phyloP scores from a whole-genome alignment of 2,329 filamentous ascomycete species.

The Colletotrichum shisoi region DNA sequence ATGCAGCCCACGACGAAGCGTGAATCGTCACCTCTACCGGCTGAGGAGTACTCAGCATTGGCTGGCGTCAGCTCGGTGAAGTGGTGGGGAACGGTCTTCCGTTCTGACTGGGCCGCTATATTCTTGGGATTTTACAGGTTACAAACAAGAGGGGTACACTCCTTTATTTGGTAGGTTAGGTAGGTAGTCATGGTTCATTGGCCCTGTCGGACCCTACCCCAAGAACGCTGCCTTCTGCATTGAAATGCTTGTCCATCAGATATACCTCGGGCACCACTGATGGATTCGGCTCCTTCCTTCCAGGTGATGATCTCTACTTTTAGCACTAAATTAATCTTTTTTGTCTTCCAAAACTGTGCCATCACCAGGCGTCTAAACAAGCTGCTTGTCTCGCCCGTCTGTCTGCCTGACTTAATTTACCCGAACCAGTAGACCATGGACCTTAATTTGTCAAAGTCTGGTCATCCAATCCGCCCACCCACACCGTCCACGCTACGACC shows the following conservation, averaged over 20 bases:
- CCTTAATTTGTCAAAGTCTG: conserved; percentile 7
- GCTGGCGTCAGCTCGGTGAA: conserved; percentile 35
- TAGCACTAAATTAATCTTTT: not conserved
- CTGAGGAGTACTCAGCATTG: conserved; percentile 18
- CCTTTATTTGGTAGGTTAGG: not conserved
- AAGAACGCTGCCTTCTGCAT: conserved; percentile 5
- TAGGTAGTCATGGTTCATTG: not conserved
- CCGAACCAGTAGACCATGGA: conserved; percentile 9
- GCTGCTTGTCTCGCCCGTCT: not conserved
- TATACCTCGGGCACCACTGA: conserved; percentile 29
- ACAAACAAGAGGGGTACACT: conserved; percentile 5
- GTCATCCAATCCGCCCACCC: not conserved
- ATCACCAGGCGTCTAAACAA: not conserved
- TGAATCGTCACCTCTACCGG: conserved; percentile 4
- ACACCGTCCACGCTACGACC: not conserved
- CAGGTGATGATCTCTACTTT: conserved; percentile 29
- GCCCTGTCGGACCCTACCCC: not conserved
- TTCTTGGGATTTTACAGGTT: conserved; percentile 7
- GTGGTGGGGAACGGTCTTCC: conserved; percentile 28
- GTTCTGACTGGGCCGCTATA: conserved; percentile 33
- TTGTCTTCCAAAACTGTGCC: not conserved
- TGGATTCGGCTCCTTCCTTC: conserved; percentile 8
- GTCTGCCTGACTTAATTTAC: conserved; percentile 11
- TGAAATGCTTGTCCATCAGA: conserved; percentile 23
- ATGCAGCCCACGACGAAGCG: conserved; percentile 8